Evolutionary conservation across 768 basidiomycete genomes (phyloP), one percentile per base, ranked within the genome.

Genomic region (Lactarius akahatsu): DNA sequence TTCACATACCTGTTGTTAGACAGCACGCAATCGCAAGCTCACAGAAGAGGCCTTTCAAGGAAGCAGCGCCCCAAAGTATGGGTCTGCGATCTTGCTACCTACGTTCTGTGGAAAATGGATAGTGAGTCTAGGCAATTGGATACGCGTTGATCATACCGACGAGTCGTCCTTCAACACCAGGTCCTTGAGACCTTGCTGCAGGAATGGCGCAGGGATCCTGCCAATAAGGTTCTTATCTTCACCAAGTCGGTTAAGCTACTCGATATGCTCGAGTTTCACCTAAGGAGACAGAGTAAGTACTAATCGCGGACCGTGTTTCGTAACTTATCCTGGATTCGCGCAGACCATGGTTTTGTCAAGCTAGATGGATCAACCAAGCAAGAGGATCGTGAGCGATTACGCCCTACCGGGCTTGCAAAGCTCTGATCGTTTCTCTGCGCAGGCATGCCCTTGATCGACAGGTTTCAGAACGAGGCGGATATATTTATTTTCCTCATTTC

Each of bases 211-310:
- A 84, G 83, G 70, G 86, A 87, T 57, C 74, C 71, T 8, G 80
- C 83, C 0, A 95, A 92, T 77, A 98, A 97, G 77, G 93, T 97
- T 47, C 80, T 98, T 52, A 87, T 98, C 65, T 98, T 98, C 77
- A 95, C 94, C 3, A 94, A 94, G 74, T 91, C 92, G 1, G 92
- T 96, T 63, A 94, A 95, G 74, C 78, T 98, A 30, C 80, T 98
- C 15, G 89, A 91, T 20, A 93, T 95, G 87, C 77, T 97, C 32
- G 85, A 90, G 41, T 89, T 85, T 71, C 90, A 92, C 74, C 81
- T 95, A 15, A 79, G 79, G n/a, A 78, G 77, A 11, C 78, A 78
- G 73, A 77, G 90, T 89, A 52, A 57, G 79, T 71, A 10, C 64
- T 57, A 16, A 50, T 58, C 67, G 23, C 62, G 64, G 52, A 56